Conservation (phyloP, 2,329 filamentous ascomycete genomes). For the Nothopassalora personata region DNA sequence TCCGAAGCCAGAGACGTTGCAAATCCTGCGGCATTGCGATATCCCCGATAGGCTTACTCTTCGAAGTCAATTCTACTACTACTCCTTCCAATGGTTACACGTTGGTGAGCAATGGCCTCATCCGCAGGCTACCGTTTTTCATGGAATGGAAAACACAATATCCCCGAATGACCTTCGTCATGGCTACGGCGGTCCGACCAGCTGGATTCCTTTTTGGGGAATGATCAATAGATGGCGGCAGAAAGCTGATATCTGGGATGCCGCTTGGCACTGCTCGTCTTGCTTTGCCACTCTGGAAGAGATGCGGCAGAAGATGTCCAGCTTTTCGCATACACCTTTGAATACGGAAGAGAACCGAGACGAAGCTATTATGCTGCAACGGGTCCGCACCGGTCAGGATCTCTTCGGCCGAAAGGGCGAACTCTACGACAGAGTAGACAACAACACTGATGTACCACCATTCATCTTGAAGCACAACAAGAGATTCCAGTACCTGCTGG, state of each 20-base stretch:
- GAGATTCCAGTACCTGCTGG: conserved; percentile 36
- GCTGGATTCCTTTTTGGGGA: conserved; percentile 10
- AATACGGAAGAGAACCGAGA: conserved; percentile 49
- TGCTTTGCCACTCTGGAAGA: conserved; percentile 55
- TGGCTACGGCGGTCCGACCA: conserved; percentile 29
- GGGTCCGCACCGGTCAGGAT: conserved; percentile 50
- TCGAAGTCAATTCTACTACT: conserved; percentile 27
- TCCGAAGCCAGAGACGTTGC: conserved; percentile 34
- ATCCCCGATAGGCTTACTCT: conserved; percentile 27
- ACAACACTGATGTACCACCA: conserved; percentile 51
- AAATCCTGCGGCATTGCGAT: conserved; percentile 23
- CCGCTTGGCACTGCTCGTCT: conserved; percentile 58
- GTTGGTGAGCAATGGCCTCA: conserved; percentile 47
- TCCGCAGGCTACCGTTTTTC: conserved; percentile 56
- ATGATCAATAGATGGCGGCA: conserved; percentile 31
- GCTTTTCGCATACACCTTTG: conserved; percentile 52
- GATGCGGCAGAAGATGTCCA: conserved; percentile 52
- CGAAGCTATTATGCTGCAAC: conserved; percentile 45
- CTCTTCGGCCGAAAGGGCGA: conserved; percentile 50
- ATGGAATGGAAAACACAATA: conserved; percentile 45
- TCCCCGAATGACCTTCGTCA: conserved; percentile 50
- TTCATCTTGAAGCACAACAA: conserved; percentile 37
- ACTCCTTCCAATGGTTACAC: conserved; percentile 30
- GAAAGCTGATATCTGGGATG: conserved; percentile 44
- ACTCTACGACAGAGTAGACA: conserved; percentile 45